Evolutionary conservation across 2,329 filamentous ascomycete species (phyloP), one percentile per base, ranked within the genome.

Genomic region (Onygena corvina): DNA sequence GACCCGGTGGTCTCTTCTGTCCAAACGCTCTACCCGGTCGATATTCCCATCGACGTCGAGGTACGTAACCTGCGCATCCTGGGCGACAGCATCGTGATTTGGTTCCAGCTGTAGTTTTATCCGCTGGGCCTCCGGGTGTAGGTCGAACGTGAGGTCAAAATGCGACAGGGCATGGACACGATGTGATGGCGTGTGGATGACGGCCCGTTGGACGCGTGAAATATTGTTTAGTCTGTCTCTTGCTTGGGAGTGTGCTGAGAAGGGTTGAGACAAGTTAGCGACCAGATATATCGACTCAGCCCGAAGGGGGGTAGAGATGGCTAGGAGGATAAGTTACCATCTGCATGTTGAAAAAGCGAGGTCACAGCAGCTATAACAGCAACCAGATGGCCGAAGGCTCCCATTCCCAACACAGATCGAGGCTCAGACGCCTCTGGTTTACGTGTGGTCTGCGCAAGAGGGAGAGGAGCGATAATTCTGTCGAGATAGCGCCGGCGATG

Each of bases 1-100:
- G 2, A 96, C 82, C 59, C 81, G 84, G 68, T 95, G 86, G 20
- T 81, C 78, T 49, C 75, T 67, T 48, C 89, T 77, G 50, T 85
- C 72, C 53, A 96, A 77, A 30, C 74, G 70, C 61, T 94, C 84
- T n/a, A 76, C 71, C 18, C 71, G 69, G 46, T 68, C 71, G 31
- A 94, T 67, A 45, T 75, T 73, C 47, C 92, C 92, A 64, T 94
- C 81, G 8, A 74, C 63, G 49, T 75, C 80, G 35, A 94, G 66
- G 61, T 87, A 83, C 33, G 81, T 77, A 44, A 98, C 72, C 46
- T 76, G 77, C 6, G 89, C 84, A 58, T 83, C 81, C 12, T 87
- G 76, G 49, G 83, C 77, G 40, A 98, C 73, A 51, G 96, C 81
- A 67, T 96, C 86, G 69, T 94, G 80, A 64, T 96, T 96, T 3